A percentile compares a stretch with the other conserved stretches of the same genome.
phyloP scores from a whole-genome alignment of 2,329 filamentous ascomycete species.

The Diaporthe amygdali region DNA sequence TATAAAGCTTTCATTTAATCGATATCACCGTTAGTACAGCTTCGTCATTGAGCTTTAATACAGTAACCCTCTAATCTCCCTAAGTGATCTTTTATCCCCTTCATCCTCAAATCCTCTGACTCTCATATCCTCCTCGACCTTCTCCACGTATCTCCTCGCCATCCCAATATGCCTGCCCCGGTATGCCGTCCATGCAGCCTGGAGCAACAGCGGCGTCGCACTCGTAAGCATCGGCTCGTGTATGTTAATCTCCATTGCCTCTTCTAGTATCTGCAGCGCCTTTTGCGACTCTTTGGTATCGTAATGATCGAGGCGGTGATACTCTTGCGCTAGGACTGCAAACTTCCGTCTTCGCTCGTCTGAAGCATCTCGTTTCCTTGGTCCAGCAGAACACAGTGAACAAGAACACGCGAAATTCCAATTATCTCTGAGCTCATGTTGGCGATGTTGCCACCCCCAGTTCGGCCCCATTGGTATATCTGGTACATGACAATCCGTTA shows the following conservation, averaged over 20 bases:
- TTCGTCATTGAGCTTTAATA: background rate
- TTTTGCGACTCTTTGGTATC: background rate
- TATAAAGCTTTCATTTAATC: too few species aligned
- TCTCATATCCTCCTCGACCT: background rate
- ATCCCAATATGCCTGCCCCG: background rate
- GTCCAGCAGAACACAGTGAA: background rate
- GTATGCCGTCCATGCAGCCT: background rate
- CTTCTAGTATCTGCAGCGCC: background rate
- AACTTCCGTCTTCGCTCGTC: background rate
- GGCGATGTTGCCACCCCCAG: background rate
- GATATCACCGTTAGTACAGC: too few species aligned
- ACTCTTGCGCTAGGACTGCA: background rate
- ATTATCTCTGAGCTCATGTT: background rate
- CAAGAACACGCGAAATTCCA: background rate
- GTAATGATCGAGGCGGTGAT: background rate
- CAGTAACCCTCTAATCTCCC: background rate
- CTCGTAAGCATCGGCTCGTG: background rate
- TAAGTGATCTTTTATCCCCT: background rate
- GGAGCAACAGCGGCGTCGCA: background rate
- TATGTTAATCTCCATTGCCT: background rate
- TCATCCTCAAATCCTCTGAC: background rate
- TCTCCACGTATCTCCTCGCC: background rate
- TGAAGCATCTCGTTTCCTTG: background rate
- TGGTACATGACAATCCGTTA: background rate
- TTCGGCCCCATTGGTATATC: slow-evolving; percentile 5